phyloP scores from a whole-genome alignment of 192 early-diverging fungal genomes.

The Coemansia reversa region DNA sequence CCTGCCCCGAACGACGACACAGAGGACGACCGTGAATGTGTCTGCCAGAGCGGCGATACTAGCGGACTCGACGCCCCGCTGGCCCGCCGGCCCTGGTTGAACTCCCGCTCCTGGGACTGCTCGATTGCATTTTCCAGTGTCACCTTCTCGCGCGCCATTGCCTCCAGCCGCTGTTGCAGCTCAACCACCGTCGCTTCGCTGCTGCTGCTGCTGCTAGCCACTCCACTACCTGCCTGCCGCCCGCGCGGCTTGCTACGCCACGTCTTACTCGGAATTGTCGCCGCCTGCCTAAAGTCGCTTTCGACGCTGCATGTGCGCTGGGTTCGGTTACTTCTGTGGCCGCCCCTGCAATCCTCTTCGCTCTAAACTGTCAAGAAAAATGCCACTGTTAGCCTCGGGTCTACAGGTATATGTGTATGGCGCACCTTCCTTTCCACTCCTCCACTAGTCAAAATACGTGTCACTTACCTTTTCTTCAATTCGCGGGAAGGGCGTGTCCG shows the following conservation, averaged over 20 bases:
- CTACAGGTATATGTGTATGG: not conserved
- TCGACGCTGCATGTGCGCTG: slow-evolving; percentile 23
- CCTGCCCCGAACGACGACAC: slow-evolving; percentile 52
- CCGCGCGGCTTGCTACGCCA: slow-evolving; percentile 39
- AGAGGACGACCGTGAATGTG: slow-evolving; percentile 52
- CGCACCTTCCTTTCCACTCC: not conserved
- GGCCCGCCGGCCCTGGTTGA: slow-evolving; percentile 68
- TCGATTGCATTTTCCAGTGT: slow-evolving; percentile 88
- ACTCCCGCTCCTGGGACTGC: slow-evolving; percentile 89
- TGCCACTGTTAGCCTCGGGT: not conserved
- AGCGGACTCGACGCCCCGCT: slow-evolving; percentile 75
- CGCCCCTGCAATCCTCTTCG: slow-evolving; percentile 13
- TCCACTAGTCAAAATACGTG: not conserved
- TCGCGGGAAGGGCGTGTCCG: slow-evolving; percentile 24
- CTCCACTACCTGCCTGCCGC: slow-evolving; percentile 13
- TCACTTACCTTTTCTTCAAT: slow-evolving; percentile 27
- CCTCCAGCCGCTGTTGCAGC: slow-evolving; percentile 68
- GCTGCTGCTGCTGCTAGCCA: slow-evolving; percentile 11
- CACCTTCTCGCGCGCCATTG: slow-evolving; percentile 85
- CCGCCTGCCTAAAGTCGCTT: slow-evolving; percentile 20
- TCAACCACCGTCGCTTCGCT: slow-evolving; percentile 47
- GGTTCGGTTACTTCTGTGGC: slow-evolving; percentile 4
- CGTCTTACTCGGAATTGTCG: slow-evolving; percentile 19
- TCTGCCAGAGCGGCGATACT: slow-evolving; percentile 45
- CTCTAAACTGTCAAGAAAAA: slow-evolving; percentile 7